phyloP scores from a whole-genome alignment of 192 early-diverging fungal genomes.

The Diversispora epigaea region DNA sequence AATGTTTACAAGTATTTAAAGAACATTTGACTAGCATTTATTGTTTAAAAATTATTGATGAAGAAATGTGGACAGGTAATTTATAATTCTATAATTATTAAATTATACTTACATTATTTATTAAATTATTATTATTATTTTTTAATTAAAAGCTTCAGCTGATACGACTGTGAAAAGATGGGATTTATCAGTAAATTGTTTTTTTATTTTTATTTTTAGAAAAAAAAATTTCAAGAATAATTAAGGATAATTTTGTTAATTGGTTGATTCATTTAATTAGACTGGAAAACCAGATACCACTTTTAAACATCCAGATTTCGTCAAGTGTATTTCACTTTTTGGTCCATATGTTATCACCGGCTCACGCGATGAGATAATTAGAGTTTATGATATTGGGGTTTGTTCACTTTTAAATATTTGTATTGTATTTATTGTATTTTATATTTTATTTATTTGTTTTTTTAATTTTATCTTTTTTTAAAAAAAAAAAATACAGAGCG shows the following conservation, averaged over 20 bases:
- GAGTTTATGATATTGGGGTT: constrained; percentile 86
- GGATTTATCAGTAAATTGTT: constrained; percentile 68
- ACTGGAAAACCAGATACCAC: constrained; percentile 69
- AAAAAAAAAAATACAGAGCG: constrained; percentile 59
- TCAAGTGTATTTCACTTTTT: constrained; percentile 63
- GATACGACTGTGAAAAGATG: constrained; percentile 88
- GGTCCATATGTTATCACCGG: constrained; percentile 81
- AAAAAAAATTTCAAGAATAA: neutral
- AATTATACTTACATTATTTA: neutral
- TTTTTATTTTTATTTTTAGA: neutral
- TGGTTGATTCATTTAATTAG: constrained; percentile 39
- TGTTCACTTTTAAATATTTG: neutral
- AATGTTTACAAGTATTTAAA: constrained; percentile 47
- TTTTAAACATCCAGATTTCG: constrained; percentile 80
- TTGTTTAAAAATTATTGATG: constrained; percentile 59
- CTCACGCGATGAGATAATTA: constrained; percentile 79
- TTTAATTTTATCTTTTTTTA: neutral
- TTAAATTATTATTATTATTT: neutral
- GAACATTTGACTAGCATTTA: constrained; percentile 85
- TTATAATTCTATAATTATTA: neutral
- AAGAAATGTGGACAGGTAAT: constrained; percentile 75
- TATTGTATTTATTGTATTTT: neutral
- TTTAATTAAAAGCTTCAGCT: constrained; percentile 66
- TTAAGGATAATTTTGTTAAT: no score
- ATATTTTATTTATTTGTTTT: constrained; percentile 6